phyloP scores from a whole-genome alignment of 768 basidiomycete species.

The Dacryopinax primogenitus region DNA sequence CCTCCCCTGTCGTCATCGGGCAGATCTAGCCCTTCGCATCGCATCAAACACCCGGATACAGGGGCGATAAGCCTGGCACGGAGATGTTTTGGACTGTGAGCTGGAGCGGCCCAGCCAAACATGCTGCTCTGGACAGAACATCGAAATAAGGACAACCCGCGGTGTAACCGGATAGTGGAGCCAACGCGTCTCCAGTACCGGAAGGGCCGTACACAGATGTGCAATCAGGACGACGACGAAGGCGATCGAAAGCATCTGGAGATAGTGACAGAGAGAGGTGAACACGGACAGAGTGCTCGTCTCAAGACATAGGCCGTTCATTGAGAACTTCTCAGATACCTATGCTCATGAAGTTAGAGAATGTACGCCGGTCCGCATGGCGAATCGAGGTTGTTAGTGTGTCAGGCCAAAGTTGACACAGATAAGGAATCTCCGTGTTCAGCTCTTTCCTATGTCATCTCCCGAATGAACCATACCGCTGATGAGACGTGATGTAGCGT shows the following conservation, averaged over 20 bases:
- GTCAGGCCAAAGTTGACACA: too few relatives aligned
- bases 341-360: too few relatives aligned
- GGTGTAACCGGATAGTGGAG: background rate
- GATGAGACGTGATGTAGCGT: too few relatives aligned
- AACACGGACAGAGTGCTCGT: background rate
- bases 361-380: too few relatives aligned
- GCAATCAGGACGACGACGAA: background rate
- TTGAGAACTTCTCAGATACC: too few relatives aligned
- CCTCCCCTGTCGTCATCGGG: slow-evolving; percentile 30
- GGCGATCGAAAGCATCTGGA: background rate
- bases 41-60: slow-evolving; percentile 31
- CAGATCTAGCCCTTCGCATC: slow-evolving; percentile 27
- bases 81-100: slow-evolving; percentile 28
- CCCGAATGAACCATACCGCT: too few relatives aligned
- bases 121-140: background rate
- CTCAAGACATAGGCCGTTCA: background rate
- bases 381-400: too few relatives aligned
- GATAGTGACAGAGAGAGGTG: background rate
- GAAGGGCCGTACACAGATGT: background rate
- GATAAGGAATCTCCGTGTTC: too few relatives aligned
- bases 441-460: too few relatives aligned
- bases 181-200: background rate
- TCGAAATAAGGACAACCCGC: background rate
- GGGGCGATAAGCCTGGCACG: slow-evolving; percentile 30
- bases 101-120: slow-evolving; percentile 1